phyloP scores from a whole-genome alignment of 805 yeast genomes.

The Metschnikowia amazonensis region DNA sequence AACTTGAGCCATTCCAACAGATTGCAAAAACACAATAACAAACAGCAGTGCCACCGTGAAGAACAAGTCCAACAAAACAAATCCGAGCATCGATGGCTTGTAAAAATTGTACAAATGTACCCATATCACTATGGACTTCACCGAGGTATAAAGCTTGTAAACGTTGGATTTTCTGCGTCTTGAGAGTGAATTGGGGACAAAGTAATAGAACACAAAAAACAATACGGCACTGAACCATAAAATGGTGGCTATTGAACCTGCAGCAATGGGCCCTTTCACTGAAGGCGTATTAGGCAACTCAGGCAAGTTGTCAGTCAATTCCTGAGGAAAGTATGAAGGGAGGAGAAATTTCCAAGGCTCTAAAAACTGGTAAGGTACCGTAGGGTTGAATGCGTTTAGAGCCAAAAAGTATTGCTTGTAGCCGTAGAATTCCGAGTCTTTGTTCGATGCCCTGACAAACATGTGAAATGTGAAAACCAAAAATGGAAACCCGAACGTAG shows the following conservation, averaged over 20 bases:
- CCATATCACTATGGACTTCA: constrained; percentile 46
- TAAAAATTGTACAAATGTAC: constrained; percentile 41
- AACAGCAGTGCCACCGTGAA: constrained; percentile 31
- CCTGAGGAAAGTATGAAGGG: constrained; percentile 2
- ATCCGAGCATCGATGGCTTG: constrained; percentile 40
- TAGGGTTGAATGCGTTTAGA: constrained; percentile 23
- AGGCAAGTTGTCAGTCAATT: not conserved
- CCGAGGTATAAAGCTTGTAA: constrained; percentile 43
- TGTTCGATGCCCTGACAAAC: constrained; percentile 23
- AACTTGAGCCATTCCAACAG: constrained; percentile 44
- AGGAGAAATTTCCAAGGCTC: constrained; percentile 10
- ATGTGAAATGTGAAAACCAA: constrained; percentile 37
- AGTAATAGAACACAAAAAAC: constrained; percentile 13
- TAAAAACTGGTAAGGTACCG: constrained; percentile 26
- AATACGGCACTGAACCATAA: constrained; percentile 13
- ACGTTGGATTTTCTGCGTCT: constrained; percentile 19
- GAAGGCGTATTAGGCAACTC: not conserved
- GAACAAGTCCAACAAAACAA: constrained; percentile 33
- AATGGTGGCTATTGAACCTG: constrained; percentile 27
- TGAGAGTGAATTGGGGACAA: constrained; percentile 17
- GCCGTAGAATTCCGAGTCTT: constrained; percentile 12
- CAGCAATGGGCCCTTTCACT: constrained; percentile 1
- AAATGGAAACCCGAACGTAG: constrained; percentile 41
- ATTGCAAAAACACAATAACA: constrained; percentile 43
- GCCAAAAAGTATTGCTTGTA: constrained; percentile 16